Percentiles rank a stretch among this genome's conserved stretches.
Evolutionary conservation across 1,284 basidiomycete species (phyloP).

Genomic region (Tylopilus sp.): DNA sequence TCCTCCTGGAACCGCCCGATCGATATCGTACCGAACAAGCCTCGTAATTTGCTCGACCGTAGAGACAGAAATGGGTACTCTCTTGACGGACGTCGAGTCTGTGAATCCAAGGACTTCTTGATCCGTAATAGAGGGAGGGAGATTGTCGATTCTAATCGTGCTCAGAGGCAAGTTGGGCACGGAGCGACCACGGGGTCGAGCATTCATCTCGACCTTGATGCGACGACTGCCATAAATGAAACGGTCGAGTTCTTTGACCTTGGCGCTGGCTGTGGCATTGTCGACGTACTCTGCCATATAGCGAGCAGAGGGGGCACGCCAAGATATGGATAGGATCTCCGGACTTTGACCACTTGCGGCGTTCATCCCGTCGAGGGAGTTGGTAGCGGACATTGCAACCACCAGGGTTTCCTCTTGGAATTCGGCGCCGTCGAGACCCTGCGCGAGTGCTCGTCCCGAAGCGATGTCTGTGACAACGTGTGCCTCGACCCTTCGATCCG

Average conservation of each 20-base stretch:
- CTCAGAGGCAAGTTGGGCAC: constrained; percentile 22
- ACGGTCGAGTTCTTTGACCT: constrained; percentile 35
- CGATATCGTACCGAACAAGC: constrained; percentile 19
- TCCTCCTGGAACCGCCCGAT: constrained; percentile 15
- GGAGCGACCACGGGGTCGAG: constrained; percentile 28
- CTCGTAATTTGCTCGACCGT: constrained; percentile 11
- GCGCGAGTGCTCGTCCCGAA: constrained; percentile 36
- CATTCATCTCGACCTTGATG: constrained; percentile 42
- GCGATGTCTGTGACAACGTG: constrained; percentile 38
- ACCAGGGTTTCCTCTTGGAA: constrained; percentile 39
- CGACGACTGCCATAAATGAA: constrained; percentile 36
- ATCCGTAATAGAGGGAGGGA: constrained; percentile 23
- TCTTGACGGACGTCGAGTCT: constrained; percentile 21
- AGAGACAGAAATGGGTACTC: constrained; percentile 8
- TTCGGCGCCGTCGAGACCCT: constrained; percentile 42
- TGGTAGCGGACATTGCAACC: constrained; percentile 39
- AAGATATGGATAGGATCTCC: constrained; percentile 42
- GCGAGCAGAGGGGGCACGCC: constrained; percentile 39
- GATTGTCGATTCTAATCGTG: constrained; percentile 34
- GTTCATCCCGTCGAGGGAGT: constrained; percentile 39
- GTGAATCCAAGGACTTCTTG: constrained; percentile 23
- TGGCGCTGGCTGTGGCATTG: constrained; percentile 13
- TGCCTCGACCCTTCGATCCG: constrained; percentile 30
- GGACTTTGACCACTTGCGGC: constrained; percentile 27
- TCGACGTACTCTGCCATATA: constrained; percentile 39